These are phyloP conservation scores for Colletotrichum siamense DNA, from an alignment of 2,329 filamentous ascomycete species.

Conservation along the genomic window DNA sequence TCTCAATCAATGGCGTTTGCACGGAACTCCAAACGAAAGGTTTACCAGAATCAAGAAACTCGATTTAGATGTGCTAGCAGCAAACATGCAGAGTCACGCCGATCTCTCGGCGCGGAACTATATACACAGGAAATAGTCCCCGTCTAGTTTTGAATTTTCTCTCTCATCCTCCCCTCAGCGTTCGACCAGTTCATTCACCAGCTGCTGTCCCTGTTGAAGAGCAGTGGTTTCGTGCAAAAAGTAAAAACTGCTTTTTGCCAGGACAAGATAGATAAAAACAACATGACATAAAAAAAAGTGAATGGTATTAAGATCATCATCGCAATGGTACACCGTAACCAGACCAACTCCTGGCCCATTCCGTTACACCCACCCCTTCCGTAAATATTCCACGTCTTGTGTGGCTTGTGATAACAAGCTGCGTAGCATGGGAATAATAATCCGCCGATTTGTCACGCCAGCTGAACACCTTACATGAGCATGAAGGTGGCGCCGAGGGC, in stretches of 20 bases:
- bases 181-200: not conserved
- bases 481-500: slow-evolving; percentile 49
- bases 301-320: slow-evolving; percentile 23
- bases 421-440: not conserved
- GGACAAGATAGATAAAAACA: not conserved
- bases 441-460: not conserved
- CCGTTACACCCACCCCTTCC: not conserved
- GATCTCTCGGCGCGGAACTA: not conserved
- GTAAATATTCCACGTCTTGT: not conserved
- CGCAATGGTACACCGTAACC: slow-evolving; percentile 10
- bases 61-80: slow-evolving; percentile 11
- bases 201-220: not conserved
- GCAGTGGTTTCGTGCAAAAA: not conserved
- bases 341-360: slow-evolving; percentile 2
- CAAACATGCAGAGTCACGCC: not conserved
- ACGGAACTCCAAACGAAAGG: not conserved
- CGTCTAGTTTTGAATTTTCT: not conserved
- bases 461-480: slow-evolving; percentile 34
- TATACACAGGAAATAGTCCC: not conserved
- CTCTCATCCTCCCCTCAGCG: not conserved
- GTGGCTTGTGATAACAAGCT: not conserved
- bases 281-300: slow-evolving; percentile 7
- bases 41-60: slow-evolving; percentile 9
- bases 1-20: too few species aligned
- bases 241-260: not conserved